Percentiles rank a stretch among this genome's conserved stretches.
Evolutionary conservation across 23 red algal genomes (phyloP).

Genomic region (Gracilaria domingensis): DNA sequence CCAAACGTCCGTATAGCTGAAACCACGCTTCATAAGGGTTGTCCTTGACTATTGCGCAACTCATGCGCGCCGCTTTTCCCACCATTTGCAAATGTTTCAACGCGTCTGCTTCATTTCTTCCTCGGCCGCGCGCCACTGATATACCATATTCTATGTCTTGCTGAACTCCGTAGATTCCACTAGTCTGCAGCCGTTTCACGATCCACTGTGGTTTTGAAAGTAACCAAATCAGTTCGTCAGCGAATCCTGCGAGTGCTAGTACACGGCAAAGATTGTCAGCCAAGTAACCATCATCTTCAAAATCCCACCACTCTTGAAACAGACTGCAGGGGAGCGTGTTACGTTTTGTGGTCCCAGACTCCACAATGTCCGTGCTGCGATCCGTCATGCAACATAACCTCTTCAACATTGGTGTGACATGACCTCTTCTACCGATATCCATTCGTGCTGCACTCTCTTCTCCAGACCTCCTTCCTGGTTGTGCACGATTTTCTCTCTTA

Average conservation of each 20-base stretch:
- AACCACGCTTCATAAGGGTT: no score
- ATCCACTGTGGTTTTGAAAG: constrained; percentile 34
- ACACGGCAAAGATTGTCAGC: constrained; percentile 10
- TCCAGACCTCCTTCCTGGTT: neutral
- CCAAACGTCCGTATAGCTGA: neutral
- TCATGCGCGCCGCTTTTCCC: neutral
- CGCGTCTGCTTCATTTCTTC: neutral
- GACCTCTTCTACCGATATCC: neutral
- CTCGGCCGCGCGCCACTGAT: neutral
- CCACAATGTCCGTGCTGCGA: neutral
- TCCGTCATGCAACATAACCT: neutral
- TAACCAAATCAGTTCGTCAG: constrained; percentile 1
- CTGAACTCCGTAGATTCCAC: constrained; percentile 15
- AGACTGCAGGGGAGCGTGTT: neutral
- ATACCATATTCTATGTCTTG: neutral
- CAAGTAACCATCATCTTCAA: constrained; percentile 12
- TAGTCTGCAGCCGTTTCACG: constrained; percentile 9
- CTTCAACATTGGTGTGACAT: no score
- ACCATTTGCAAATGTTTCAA: neutral
- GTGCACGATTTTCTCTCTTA: neutral
- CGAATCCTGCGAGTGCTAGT: constrained; percentile 11
- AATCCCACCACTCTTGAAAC: constrained; percentile 14
- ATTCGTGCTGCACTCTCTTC: neutral
- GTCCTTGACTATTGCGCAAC: neutral
- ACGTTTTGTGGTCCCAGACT: neutral